phyloP scores from a whole-genome alignment of 2,329 filamentous ascomycete species.

The Colletotrichum cuscutae region DNA sequence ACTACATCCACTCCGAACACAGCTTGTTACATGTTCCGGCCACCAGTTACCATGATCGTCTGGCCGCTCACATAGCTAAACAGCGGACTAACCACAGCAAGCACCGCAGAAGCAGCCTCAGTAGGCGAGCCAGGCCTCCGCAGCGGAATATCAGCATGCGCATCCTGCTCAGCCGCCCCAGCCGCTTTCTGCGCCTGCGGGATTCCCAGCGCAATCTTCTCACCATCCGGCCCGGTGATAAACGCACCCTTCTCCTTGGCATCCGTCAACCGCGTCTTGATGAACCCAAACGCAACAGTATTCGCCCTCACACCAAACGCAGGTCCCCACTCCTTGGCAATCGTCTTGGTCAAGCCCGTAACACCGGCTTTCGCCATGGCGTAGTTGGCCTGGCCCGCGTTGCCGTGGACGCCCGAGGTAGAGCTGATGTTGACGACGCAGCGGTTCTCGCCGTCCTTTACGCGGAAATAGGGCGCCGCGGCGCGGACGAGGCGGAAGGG shows the following conservation, averaged over 20 bases:
- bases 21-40: conserved; percentile 65
- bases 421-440: conserved; percentile 86
- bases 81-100: conserved; percentile 83
- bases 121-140: conserved; percentile 80
- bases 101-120: conserved; percentile 81
- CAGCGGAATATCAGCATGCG: conserved; percentile 79
- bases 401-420: conserved; percentile 85
- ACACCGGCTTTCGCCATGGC: conserved; percentile 86
- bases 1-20: neutral
- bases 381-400: conserved; percentile 93
- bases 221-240: conserved; percentile 78
- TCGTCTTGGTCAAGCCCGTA: conserved; percentile 85
- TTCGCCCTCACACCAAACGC: conserved; percentile 84
- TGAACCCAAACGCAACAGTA: conserved; percentile 86
- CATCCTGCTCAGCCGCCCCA: conserved; percentile 53
- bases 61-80: conserved; percentile 89
- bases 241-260: conserved; percentile 88
- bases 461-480: conserved; percentile 87
- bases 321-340: conserved; percentile 90
- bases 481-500: conserved; percentile 86
- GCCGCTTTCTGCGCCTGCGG: conserved; percentile 66
- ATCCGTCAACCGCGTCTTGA: conserved; percentile 81
- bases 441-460: conserved; percentile 82
- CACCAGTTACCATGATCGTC: conserved; percentile 87
- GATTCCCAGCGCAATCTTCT: conserved; percentile 80